Evolutionary conservation across 768 basidiomycete species (phyloP), one percentile per base, ranked within the genome.

Genomic region (Suillus tomentosus): DNA sequence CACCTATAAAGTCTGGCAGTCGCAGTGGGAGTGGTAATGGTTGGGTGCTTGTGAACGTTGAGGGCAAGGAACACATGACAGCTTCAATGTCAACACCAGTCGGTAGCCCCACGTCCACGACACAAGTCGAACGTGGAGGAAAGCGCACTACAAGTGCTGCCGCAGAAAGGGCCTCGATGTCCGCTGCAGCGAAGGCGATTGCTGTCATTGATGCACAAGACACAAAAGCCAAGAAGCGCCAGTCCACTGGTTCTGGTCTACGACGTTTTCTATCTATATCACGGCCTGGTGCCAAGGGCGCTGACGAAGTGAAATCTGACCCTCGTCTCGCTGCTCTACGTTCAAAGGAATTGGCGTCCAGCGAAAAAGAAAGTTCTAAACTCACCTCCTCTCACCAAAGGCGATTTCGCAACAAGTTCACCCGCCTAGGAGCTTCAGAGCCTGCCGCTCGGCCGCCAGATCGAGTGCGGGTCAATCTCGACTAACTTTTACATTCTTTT

Each of bases 41-140:
- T 31, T 89, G 87, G 87, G 87, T 89, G 2, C 76, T 89, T 31
- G 84, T 89, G 43, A 88, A 86, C 60, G 82, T 88, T 17, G 87
- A 86, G 64, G 79, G 80, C 37, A 75, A 76, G 66, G 75, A 74
- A 58, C 78, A 74, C 51, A 63, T 59, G 51, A 68, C 67, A 43
- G 70, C 67, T 47, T 72, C 75, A 40, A 64, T 64, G 9, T 54
- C 71, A 17, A 69, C 69, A 53, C 72, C 70, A 57, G 66, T 69
- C 55, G 62, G 62, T 17, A 70, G 74, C 22, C 70, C 74, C 24
- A 73, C 73, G 36, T 70, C 75, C 57, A 72, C 72, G 36, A 62
- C 60, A 24, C 71, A 62, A 58, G 74, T 70, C 39, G 74, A 79
- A 31, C 75, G 73, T 39, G 39, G 66, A 59, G 74, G 73, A 57